Evolutionary conservation across 352 stramenopile genomes (phyloP).

Genomic region (Hyaloperonospora brassicae): DNA sequence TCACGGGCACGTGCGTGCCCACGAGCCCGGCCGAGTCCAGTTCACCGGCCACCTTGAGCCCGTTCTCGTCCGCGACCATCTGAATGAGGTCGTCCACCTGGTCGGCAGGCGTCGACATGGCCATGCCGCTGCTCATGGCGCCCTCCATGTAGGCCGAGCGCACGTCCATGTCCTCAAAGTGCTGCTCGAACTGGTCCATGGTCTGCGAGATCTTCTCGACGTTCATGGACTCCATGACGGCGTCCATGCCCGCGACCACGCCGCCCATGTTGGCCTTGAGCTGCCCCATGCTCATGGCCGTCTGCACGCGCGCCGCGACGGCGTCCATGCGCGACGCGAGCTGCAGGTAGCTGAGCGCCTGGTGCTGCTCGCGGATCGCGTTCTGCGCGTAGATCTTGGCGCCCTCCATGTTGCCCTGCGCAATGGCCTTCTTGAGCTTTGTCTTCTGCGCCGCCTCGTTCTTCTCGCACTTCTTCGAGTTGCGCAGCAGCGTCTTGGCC

Average conservation of each 20-base stretch:
- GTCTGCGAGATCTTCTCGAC: constrained; percentile 94
- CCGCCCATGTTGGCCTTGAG: constrained; percentile 94
- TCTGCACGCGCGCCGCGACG: constrained; percentile 93
- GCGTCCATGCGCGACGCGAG: constrained; percentile 94
- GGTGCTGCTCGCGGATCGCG: constrained; percentile 79
- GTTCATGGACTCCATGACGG: constrained; percentile 95
- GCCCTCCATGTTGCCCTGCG: constrained; percentile 95
- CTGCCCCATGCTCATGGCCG: constrained; percentile 92
- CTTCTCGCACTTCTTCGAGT: constrained; percentile 97
- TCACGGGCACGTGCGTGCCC: constrained; percentile 50
- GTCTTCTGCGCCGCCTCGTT: constrained; percentile 90
- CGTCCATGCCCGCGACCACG: constrained; percentile 96
- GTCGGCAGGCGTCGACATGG: constrained; percentile 92
- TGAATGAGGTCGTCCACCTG: constrained; percentile 96
- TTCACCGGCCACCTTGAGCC: constrained; percentile 90
- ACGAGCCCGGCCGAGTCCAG: constrained; percentile 89
- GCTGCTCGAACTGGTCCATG: constrained; percentile 98
- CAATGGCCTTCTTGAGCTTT: constrained; percentile 95
- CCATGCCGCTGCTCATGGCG: constrained; percentile 94
- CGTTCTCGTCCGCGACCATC: constrained; percentile 96
- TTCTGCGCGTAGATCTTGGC: constrained; percentile 96
- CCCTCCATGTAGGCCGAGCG: constrained; percentile 96
- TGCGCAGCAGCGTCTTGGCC: constrained; percentile 82
- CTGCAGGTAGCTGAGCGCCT: constrained; percentile 93
- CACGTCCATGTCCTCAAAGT: constrained; percentile 99